Conservation (phyloP, 768 basidiomycete genomes). For the Candolleomyces aberdarensis region DNA sequence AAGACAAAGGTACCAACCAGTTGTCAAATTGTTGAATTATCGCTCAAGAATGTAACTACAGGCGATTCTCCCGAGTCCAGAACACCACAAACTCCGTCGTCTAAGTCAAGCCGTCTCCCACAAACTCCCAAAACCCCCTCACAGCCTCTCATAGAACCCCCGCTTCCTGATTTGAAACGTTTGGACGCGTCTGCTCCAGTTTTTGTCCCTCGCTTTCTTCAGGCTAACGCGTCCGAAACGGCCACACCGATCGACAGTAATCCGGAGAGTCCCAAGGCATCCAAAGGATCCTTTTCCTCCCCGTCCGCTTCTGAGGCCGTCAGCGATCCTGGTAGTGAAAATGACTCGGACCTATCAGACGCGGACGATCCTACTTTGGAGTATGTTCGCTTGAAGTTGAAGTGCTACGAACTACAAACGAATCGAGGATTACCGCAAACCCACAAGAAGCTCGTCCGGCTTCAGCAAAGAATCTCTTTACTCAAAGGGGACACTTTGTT, state of each 20-base stretch:
- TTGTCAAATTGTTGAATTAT: not conserved
- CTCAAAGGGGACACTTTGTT: slow-evolving; percentile 68
- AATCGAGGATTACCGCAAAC: slow-evolving; percentile 16
- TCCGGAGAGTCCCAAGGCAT: not conserved
- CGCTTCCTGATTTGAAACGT: slow-evolving; percentile 13
- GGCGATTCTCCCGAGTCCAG: slow-evolving; percentile 5
- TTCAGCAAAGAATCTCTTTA: slow-evolving; percentile 4
- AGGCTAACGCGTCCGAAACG: not conserved
- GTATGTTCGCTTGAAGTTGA: slow-evolving; percentile 63
- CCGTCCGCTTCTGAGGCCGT: not conserved
- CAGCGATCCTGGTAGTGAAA: not conserved
- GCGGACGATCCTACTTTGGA: slow-evolving; percentile 54
- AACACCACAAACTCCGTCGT: slow-evolving; percentile 9
- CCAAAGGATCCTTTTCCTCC: not conserved
- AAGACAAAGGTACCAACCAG: slow-evolving; percentile 22
- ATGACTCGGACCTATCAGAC: slow-evolving; percentile 23
- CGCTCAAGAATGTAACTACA: not conserved
- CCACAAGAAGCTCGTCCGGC: not conserved
- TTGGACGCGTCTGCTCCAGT: slow-evolving; percentile 39
- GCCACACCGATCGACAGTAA: too few species aligned
- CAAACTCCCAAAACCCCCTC: slow-evolving; percentile 29
- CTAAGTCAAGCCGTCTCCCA: slow-evolving; percentile 5
- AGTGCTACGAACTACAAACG: slow-evolving; percentile 43
- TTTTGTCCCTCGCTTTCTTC: slow-evolving; percentile 31
- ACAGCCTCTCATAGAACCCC: slow-evolving; percentile 17